Evolutionary conservation across 306 rosid species (phyloP), one percentile per base, ranked within the genome.

Genomic region (Acmispon strigosus): DNA sequence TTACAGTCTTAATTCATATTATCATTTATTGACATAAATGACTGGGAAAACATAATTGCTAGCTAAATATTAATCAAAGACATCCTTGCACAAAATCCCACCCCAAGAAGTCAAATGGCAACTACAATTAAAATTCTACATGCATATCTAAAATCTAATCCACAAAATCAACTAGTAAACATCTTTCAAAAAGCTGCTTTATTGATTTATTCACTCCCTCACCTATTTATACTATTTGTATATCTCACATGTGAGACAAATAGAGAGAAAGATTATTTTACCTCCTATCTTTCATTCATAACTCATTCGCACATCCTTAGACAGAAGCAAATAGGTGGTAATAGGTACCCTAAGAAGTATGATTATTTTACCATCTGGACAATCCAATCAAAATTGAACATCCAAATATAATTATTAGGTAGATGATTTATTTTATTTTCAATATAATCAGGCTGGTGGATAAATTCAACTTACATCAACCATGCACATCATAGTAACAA

Each of bases 231-330:
- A 50, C 15, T 34, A 9, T 45, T 45, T 53, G 45, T 41, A 15
- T 72, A 45, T 58, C 76, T 54, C 73, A 47, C 64, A 24, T 11
- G 70, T 7, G 22, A 80, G 73, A 62, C 34, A 45, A 51, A 45
- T 27, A 20, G 49, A 41, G 54, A 51, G 56, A 47, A 32, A 32
- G 37, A 32, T 4, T 7, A 5, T 32, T 54, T 60, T 50, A 60
- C 59, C 53, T 34, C 74, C 73, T 48, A 17, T 16, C 16, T 24
- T 32, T 62, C 19, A 64, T 42, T 42, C 8, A 43, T 41, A 9
- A 63, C 19, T 43, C 9, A 22, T 11, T 62, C 61, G 9, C 11
- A 36, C 49, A 71, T 12, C 16, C 22, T 8, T 39, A 17, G 66
- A 24, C 27, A 62, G 57, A 70, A 61, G 60, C 14, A 77, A 65